Conservation (phyloP, 1,284 basidiomycete genomes). For the Sanguinoderma infundibulare region DNA sequence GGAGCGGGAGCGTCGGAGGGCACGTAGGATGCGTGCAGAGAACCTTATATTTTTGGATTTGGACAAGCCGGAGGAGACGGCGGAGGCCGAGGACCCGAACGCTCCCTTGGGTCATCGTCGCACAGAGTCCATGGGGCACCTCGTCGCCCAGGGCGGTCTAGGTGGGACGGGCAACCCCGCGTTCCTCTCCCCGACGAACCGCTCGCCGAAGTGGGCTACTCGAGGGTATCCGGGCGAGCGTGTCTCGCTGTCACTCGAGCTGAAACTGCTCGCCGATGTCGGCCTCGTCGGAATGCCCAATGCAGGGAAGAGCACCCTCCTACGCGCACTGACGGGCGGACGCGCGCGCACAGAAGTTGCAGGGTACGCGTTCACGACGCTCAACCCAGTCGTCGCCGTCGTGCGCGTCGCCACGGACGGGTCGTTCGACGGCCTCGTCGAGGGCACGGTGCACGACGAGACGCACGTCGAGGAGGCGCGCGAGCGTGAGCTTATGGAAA, state of each 20-base stretch:
- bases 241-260: conserved; percentile 86
- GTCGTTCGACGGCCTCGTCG: conserved; percentile 66
- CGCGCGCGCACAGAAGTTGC: conserved; percentile 88
- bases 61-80: conserved; percentile 50
- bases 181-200: conserved; percentile 70
- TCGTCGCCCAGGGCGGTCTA: conserved; percentile 80
- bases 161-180: conserved; percentile 93
- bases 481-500: conserved; percentile 49
- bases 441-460: conserved; percentile 69
- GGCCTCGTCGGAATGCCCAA: conserved; percentile 97
- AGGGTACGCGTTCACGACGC: conserved; percentile 92
- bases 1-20: conserved; percentile 62
- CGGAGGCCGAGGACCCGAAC: conserved; percentile 49
- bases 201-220: conserved; percentile 83
- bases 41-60: conserved; percentile 64
- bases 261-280: conserved; percentile 93
- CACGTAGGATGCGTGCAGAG: conserved; percentile 46
- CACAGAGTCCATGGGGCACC: conserved; percentile 62
- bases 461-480: conserved; percentile 64
- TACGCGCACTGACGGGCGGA: conserved; percentile 88
- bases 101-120: conserved; percentile 72
- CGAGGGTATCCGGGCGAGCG: conserved; percentile 84
- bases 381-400: conserved; percentile 95
- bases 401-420: conserved; percentile 86
- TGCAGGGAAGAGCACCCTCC: conserved; percentile 88